Conservation (phyloP, 2,329 filamentous ascomycete species). For the Bimuria novae-zelandiae region DNA sequence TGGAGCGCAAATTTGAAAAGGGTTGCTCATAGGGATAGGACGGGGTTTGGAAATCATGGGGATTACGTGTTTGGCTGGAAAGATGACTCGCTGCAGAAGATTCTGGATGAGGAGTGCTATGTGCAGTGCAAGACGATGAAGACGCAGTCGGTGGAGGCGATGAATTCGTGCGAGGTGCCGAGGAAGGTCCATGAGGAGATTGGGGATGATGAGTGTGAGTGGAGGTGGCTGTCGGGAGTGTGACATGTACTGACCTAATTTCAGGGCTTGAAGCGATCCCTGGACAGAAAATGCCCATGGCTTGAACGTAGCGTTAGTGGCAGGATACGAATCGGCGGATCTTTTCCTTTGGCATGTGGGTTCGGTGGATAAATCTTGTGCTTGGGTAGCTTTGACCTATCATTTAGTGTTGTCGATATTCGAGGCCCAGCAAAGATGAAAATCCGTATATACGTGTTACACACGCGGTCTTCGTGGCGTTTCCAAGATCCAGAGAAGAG, state of each 20-base stretch:
- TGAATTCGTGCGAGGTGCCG: constrained; percentile 53
- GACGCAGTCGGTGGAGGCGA: constrained; percentile 51
- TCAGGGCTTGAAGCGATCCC: constrained; percentile 1
- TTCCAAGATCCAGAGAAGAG: too few relatives aligned
- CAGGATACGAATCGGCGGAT: too few relatives aligned
- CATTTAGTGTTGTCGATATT: too few relatives aligned
- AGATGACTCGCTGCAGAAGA: constrained; percentile 53
- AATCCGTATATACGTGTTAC: too few relatives aligned
- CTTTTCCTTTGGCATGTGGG: too few relatives aligned
- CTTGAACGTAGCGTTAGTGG: not conserved
- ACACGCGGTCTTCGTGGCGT: too few relatives aligned
- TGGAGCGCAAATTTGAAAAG: constrained; percentile 16
- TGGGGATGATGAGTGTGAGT: constrained; percentile 42
- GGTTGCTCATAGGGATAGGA: constrained; percentile 19
- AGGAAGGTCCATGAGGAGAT: constrained; percentile 55
- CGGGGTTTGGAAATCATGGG: constrained; percentile 56
- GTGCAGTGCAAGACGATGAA: constrained; percentile 48
- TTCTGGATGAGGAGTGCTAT: constrained; percentile 45
- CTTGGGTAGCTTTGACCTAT: too few relatives aligned
- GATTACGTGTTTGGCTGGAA: constrained; percentile 61
- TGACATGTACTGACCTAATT: not conserved
- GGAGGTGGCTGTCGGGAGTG: too few relatives aligned
- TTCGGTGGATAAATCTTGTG: too few relatives aligned
- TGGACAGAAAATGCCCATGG: not conserved
- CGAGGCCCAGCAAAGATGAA: too few relatives aligned